A percentile compares a stretch with the other conserved stretches of the same genome.
Evolutionary conservation across 176 grass and related monocot genomes (phyloP).

Genomic region (Raddia guianensis): DNA sequence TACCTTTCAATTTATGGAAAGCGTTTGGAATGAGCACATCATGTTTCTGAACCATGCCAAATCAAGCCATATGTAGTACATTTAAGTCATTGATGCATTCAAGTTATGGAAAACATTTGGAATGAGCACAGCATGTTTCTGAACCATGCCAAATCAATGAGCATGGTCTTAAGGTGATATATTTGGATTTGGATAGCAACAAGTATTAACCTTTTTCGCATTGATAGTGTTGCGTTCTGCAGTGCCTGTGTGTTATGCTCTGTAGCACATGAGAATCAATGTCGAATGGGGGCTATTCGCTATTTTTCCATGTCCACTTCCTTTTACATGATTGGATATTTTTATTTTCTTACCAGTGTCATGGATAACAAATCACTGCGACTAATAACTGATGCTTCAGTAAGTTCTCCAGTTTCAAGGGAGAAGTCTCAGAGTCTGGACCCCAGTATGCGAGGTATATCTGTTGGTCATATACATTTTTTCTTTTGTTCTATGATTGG

Average conservation of each 20-base stretch:
- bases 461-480: conserved; percentile 35
- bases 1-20: no score
- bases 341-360: conserved; percentile 62
- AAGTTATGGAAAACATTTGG: not conserved
- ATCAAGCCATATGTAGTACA: not conserved
- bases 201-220: conserved; percentile 10
- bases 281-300: conserved; percentile 18
- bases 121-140: conserved; percentile 10
- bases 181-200: conserved; percentile 25
- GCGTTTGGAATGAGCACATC: no score
- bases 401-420: conserved; percentile 89
- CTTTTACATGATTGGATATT: conserved; percentile 32
- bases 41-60: no score
- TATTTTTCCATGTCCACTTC: conserved; percentile 14
- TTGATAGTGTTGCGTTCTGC: not conserved
- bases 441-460: conserved; percentile 80
- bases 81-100: not conserved
- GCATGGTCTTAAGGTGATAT: conserved; percentile 7
- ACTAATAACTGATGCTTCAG: conserved; percentile 83
- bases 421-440: conserved; percentile 81
- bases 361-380: conserved; percentile 96
- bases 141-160: conserved; percentile 13
- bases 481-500: conserved; percentile 21
- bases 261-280: conserved; percentile 22
- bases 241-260: conserved; percentile 11